phyloP scores from a whole-genome alignment of 305 asterid genomes.

The Withania somnifera region DNA sequence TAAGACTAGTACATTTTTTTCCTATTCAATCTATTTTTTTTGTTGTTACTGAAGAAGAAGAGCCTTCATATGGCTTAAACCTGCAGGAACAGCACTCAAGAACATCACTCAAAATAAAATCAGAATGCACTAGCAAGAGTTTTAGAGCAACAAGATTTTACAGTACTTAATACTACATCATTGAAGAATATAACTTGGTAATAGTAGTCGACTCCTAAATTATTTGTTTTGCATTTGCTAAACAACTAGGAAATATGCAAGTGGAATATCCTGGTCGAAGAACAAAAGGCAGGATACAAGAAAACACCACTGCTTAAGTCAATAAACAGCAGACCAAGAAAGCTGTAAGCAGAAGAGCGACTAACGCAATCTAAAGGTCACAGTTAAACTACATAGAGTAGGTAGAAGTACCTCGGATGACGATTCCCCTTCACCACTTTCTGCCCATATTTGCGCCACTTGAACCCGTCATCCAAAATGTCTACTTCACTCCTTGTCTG shows the following conservation, averaged over 20 bases:
- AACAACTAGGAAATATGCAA: not conserved
- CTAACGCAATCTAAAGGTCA: not conserved
- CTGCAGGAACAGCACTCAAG: not conserved
- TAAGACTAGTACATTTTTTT: not conserved
- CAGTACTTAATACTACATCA: not conserved
- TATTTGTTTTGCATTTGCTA: not conserved
- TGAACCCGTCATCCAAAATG: conserved; percentile 51
- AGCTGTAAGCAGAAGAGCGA: not conserved
- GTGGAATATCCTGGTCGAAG: not conserved
- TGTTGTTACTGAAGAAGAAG: not conserved
- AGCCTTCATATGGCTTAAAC: not conserved
- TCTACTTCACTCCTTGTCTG: conserved; percentile 58
- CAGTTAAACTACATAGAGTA: not conserved
- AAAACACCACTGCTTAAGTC: not conserved
- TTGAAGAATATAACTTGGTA: not conserved
- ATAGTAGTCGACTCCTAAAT: not conserved
- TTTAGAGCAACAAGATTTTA: not conserved
- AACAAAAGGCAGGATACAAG: not conserved
- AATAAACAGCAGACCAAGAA: not conserved
- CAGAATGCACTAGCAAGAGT: not conserved
- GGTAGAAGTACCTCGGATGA: conserved; percentile 39
- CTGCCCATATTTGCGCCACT: conserved; percentile 65
- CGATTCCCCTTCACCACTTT: conserved; percentile 56
- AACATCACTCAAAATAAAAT: not conserved
- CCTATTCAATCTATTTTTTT: not conserved